These are phyloP conservation scores for Porphyrellus cyaneotinctus DNA, from an alignment of 768 basidiomycete genomes.

Conservation along the genomic window DNA sequence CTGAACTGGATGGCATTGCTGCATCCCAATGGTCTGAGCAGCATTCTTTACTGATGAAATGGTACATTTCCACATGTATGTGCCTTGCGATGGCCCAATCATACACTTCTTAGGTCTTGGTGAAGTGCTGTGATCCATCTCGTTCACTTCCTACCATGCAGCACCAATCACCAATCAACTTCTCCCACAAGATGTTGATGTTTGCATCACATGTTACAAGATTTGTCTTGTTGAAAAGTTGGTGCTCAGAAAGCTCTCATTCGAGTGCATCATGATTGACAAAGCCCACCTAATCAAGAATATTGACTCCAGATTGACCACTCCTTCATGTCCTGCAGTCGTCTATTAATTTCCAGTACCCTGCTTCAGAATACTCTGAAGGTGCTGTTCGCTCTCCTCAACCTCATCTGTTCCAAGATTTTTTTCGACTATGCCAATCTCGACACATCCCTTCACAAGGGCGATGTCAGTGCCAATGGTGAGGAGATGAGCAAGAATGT, in stretches of 20 bases:
- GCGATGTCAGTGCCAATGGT: slow-evolving; percentile 57
- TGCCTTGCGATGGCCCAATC: not conserved
- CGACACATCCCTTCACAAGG: slow-evolving; percentile 91
- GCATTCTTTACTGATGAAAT: slow-evolving; percentile 98
- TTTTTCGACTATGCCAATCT: slow-evolving; percentile 89
- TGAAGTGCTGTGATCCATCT: slow-evolving; percentile 96
- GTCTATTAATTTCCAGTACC: slow-evolving; percentile 96
- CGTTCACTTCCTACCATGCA: slow-evolving; percentile 90
- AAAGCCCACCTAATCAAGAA: slow-evolving; percentile 99
- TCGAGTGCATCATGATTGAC: slow-evolving; percentile 97
- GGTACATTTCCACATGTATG: slow-evolving; percentile 37
- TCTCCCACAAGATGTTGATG: slow-evolving; percentile 89
- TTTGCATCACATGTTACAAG: slow-evolving; percentile 95
- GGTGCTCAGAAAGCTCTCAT: slow-evolving; percentile 90
- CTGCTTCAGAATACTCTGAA: too few relatives aligned
- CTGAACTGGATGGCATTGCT: slow-evolving; percentile 83
- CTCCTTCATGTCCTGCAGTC: slow-evolving; percentile 80
- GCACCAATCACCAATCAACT: too few relatives aligned
- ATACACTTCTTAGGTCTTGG: slow-evolving; percentile 74
- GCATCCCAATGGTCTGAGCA: slow-evolving; percentile 94
- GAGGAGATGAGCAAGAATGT: slow-evolving; percentile 89
- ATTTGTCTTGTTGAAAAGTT: slow-evolving; percentile 93
- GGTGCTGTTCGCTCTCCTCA: slow-evolving; percentile 87
- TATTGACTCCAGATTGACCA: slow-evolving; percentile 95
- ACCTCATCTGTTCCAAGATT: slow-evolving; percentile 96